Conservation (phyloP, 2,329 filamentous ascomycete genomes). For the Ophiostoma sp. region DNA sequence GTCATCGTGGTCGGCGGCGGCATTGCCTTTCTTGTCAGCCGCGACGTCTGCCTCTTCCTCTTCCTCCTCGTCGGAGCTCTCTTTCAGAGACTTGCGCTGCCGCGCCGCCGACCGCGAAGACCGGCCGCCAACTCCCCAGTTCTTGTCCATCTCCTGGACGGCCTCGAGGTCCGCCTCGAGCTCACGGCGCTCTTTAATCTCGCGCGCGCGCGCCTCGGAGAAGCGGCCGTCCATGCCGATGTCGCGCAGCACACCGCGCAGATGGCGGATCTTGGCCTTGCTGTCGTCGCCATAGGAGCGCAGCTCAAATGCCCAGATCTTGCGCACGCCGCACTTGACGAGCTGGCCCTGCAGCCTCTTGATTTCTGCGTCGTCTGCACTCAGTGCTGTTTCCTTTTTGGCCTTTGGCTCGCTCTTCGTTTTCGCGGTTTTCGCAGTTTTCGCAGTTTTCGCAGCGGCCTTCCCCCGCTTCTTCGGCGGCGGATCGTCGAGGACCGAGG, state of each 20-base stretch:
- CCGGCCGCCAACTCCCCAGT: slow-evolving; percentile 61
- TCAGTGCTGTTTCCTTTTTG: slow-evolving; percentile 37
- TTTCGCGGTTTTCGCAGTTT: background rate
- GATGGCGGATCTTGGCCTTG: slow-evolving; percentile 74
- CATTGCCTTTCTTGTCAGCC: slow-evolving; percentile 14
- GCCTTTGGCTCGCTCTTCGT: slow-evolving; percentile 34
- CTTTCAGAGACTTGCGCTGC: slow-evolving; percentile 34
- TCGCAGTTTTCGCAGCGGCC: background rate
- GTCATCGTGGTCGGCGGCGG: slow-evolving; percentile 27
- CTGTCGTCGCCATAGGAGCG: slow-evolving; percentile 64
- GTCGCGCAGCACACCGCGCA: slow-evolving; percentile 72
- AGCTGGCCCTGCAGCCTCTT: slow-evolving; percentile 84
- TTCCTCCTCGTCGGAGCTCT: slow-evolving; percentile 35
- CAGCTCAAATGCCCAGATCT: slow-evolving; percentile 84
- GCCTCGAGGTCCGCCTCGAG: slow-evolving; percentile 76
- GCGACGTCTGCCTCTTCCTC: slow-evolving; percentile 23
- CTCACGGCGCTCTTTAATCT: slow-evolving; percentile 84
- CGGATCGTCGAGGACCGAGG: slow-evolving; percentile 70
- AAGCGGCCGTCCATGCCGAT: slow-evolving; percentile 85
- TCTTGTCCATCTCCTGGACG: slow-evolving; percentile 72
- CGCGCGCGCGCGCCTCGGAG: slow-evolving; percentile 73
- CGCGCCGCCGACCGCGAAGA: slow-evolving; percentile 35
- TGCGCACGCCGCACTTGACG: slow-evolving; percentile 83
- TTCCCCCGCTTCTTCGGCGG: slow-evolving; percentile 30
- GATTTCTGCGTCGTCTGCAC: slow-evolving; percentile 68